Base-by-base conservation (phyloP, 805 yeast genomes). In the Lipomyces yamadae region DNA sequence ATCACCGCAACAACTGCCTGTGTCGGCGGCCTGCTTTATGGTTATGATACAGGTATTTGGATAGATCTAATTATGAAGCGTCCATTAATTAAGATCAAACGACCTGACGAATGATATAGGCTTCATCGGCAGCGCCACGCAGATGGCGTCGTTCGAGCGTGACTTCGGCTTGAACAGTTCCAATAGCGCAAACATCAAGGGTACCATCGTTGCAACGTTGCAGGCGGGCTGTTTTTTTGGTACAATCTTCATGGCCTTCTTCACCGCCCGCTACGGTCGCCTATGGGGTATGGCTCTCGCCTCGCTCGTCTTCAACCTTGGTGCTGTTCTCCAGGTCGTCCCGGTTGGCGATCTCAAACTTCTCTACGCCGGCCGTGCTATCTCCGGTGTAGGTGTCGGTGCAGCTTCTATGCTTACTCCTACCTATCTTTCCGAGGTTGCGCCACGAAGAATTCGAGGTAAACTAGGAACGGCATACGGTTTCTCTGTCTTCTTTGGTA, bases 311-410 rank as follows among this genome's bases (percentile, higher is more conserved):
- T 75, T 75, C 71, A 57, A 62, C 59, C 56, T 76, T 30, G 78
- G 78, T 56, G 77, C 75, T 7, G 64, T 70, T 50, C 60, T 76
- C 35, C 78, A 76, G 60, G 61, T 73, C 50, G 60, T 70, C 66
- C 58, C 70, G 30, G 61, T 56, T 35, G 34, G 60, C 54, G 34
- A 35, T 10, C 69, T 81, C 13, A 62, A 56, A n/a, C 82, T 42
- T 70, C 80, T 60, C 56, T 69, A 69, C 56, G 73, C 66, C 45
- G 94, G 94, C 0, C 80, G 94, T 66, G 81, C 85, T 37, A 75
- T 87, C 39, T 84, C 89, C 15, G 93, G 93, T n/a, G 72, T 88
- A 33, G 92, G 89, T 7, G 87, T 90, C 32, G 95, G 95, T 15
- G 83, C 84, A 34, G 88, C 90, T 4, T 84, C 92, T 0, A 89